These are phyloP conservation scores for Murraya paniculata DNA, from an alignment of 345 rosid species.

Conservation along the genomic window DNA sequence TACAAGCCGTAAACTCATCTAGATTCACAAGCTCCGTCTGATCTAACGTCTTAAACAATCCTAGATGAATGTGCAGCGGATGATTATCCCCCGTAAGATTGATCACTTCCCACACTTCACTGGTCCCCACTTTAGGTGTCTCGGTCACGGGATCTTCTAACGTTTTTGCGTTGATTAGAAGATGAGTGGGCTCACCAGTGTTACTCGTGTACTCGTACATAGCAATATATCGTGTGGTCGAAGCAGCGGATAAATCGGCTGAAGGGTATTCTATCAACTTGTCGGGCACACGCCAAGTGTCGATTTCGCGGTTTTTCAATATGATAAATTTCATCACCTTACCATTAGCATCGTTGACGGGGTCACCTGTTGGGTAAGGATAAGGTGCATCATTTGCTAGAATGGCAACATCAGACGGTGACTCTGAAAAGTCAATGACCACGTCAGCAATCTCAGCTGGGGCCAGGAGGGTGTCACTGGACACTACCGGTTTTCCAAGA, in stretches of 20 bases:
- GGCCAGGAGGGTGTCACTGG: slow-evolving; percentile 44
- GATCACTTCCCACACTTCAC: slow-evolving; percentile 84
- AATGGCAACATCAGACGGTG: slow-evolving; percentile 39
- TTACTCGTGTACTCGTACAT: slow-evolving; percentile 70
- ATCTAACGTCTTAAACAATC: slow-evolving; percentile 62
- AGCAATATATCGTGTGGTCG: slow-evolving; percentile 62
- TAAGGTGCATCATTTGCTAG: slow-evolving; percentile 61
- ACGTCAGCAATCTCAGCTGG: slow-evolving; percentile 85
- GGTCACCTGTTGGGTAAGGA: slow-evolving; percentile 74
- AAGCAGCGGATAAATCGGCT: slow-evolving; percentile 42
- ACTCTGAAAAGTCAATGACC: slow-evolving; percentile 68
- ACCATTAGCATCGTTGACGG: slow-evolving; percentile 53
- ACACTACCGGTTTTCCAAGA: slow-evolving; percentile 36
- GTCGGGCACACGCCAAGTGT: slow-evolving; percentile 46
- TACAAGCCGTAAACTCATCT: slow-evolving; percentile 60
- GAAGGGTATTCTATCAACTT: slow-evolving; percentile 45
- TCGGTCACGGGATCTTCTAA: slow-evolving; percentile 61
- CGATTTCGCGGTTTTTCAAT: slow-evolving; percentile 28
- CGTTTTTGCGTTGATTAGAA: slow-evolving; percentile 66
- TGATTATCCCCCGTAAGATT: slow-evolving; percentile 88
- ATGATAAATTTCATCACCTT: slow-evolving; percentile 75
- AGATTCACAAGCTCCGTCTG: slow-evolving; percentile 43
- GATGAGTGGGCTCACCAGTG: slow-evolving; percentile 65
- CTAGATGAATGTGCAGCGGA: slow-evolving; percentile 88
- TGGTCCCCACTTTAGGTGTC: slow-evolving; percentile 57